Evolutionary conservation across 345 rosid genomes (phyloP).

Genomic region (Linum tenue): DNA sequence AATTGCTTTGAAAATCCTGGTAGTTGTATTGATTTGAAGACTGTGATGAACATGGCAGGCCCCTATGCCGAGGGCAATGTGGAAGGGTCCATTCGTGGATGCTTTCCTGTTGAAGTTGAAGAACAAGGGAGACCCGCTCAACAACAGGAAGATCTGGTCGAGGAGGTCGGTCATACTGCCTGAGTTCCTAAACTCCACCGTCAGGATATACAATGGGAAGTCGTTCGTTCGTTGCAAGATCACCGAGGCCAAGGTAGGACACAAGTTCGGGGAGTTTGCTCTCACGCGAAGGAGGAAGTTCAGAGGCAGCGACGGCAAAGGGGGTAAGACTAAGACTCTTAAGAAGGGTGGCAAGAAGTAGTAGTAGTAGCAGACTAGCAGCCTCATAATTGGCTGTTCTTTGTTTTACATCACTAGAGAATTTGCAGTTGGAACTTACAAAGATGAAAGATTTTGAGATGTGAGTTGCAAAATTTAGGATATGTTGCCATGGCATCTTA

Average conservation of each 20-base stretch:
- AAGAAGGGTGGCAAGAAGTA: not conserved
- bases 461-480: no score
- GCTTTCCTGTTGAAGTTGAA: constrained; percentile 29
- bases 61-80: constrained; percentile 17
- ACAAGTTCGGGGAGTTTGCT: constrained; percentile 45
- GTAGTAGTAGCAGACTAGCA: not conserved
- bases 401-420: no score
- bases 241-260: constrained; percentile 44
- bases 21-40: no score
- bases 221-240: constrained; percentile 37
- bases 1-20: no score
- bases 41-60: not conserved
- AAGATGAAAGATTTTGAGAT: no score
- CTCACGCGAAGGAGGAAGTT: constrained; percentile 26
- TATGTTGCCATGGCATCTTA: no score
- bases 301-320: not conserved
- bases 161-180: constrained; percentile 41
- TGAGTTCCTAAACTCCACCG: constrained; percentile 28
- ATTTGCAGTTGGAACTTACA: no score
- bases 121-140: constrained; percentile 13
- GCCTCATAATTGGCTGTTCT: no score
- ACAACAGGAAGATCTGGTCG: constrained; percentile 35
- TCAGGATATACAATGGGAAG: constrained; percentile 40
- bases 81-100: constrained; percentile 24
- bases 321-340: not conserved